These are phyloP conservation scores for Neoarthrinium moseri DNA, from an alignment of 2,329 filamentous ascomycete genomes.

Conservation along the genomic window DNA sequence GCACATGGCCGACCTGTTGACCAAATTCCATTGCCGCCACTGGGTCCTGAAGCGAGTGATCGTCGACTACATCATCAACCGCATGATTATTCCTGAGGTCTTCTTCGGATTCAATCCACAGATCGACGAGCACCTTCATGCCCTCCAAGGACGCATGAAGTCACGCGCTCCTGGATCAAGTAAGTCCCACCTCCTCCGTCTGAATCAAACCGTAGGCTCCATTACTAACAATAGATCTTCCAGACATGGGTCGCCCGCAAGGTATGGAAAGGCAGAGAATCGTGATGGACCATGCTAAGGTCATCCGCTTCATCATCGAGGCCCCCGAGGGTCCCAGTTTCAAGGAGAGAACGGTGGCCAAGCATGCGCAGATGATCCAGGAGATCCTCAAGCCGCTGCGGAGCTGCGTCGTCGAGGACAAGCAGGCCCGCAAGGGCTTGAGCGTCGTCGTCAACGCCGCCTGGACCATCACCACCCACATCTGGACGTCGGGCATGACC, in stretches of 20 bases:
- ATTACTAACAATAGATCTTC: neutral
- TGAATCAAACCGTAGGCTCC: neutral
- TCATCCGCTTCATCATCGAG: slow-evolving; percentile 21
- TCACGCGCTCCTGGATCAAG: slow-evolving; percentile 1
- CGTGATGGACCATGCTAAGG: slow-evolving; percentile 27
- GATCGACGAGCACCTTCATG: slow-evolving; percentile 24
- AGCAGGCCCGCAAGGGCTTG: slow-evolving; percentile 16
- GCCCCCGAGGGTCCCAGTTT: slow-evolving; percentile 13
- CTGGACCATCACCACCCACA: slow-evolving; percentile 24
- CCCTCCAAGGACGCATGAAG: slow-evolving; percentile 23
- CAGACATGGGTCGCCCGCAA: slow-evolving; percentile 10
- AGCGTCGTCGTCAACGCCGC: slow-evolving; percentile 21
- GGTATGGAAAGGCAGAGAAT: slow-evolving; percentile 17
- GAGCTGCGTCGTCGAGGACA: slow-evolving; percentile 13
- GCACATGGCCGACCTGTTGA: slow-evolving; percentile 24
- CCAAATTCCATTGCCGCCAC: slow-evolving; percentile 16
- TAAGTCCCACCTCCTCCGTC: slow-evolving; percentile 12
- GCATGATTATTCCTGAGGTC: slow-evolving; percentile 23
- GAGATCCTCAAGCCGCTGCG: slow-evolving; percentile 25
- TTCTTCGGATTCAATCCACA: slow-evolving; percentile 25
- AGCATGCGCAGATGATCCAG: slow-evolving; percentile 20
- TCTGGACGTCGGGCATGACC: slow-evolving; percentile 28
- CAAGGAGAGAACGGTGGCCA: slow-evolving; percentile 17
- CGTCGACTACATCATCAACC: slow-evolving; percentile 28
- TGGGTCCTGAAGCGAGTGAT: slow-evolving; percentile 26